Evolutionary conservation across 202 grass and related monocot genomes (phyloP).

Genomic region (Sporobolus alterniflorus): DNA sequence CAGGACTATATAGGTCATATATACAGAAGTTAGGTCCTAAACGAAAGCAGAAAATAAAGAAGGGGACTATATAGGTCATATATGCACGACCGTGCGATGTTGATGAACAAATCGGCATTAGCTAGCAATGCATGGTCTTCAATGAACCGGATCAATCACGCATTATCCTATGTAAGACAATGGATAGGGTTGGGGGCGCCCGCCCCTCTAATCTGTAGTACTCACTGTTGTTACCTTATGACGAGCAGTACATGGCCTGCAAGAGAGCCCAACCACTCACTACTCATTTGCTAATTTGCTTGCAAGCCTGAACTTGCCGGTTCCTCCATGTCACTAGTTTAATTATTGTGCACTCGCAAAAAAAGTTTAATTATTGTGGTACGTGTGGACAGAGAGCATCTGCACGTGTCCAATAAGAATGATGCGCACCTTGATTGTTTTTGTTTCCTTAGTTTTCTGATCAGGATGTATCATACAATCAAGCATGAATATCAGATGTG

Average conservation of each 20-base stretch:
- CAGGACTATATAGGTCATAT: not conserved
- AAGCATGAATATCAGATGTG: not conserved
- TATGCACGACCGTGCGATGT: not conserved
- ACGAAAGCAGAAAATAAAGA: not conserved
- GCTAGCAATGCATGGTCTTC: slow-evolving; percentile 7
- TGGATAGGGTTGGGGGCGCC: slow-evolving; percentile 4
- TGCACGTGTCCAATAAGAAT: not conserved
- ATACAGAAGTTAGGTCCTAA: not conserved
- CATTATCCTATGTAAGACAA: slow-evolving; percentile 5
- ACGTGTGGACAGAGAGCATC: slow-evolving; percentile 2
- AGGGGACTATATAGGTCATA: not conserved
- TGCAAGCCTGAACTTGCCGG: slow-evolving; percentile 33
- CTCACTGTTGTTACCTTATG: slow-evolving; percentile 26
- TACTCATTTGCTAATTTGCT: slow-evolving; percentile 24
- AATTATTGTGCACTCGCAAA: not conserved
- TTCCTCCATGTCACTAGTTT: not conserved
- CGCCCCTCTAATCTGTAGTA: slow-evolving; percentile 15
- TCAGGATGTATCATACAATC: not conserved
- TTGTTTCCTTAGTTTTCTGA: too few relatives aligned
- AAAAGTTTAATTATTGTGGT: not conserved
- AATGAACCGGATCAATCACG: slow-evolving; percentile 18
- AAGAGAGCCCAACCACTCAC: slow-evolving; percentile 13
- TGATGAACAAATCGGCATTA: slow-evolving; percentile 31
- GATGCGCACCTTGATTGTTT: not conserved
- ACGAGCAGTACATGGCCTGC: slow-evolving; percentile 6